Base-by-base conservation (phyloP, 148 eudicot species). In the Rheum nobile region DNA sequence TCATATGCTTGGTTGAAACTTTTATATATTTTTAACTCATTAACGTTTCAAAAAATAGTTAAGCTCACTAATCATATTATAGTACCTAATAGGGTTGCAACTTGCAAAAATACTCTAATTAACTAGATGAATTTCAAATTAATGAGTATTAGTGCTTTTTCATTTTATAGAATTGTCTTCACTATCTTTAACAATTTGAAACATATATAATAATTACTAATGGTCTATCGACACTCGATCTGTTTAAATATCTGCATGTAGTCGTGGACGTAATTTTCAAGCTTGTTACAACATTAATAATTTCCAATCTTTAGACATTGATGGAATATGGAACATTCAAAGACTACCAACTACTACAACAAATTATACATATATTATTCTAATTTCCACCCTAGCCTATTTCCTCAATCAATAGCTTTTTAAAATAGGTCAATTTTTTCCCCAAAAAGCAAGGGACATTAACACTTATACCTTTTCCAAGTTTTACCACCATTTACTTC, bases 381-480 rank as follows among this genome's bases (percentile, higher is more conserved):
- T 34, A n/a, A n/a, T n/a, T 34, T 21, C 21, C 70, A 7, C 41
- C 21, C 2, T 65, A 63, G 67, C 65, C n/a, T n/a, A n/a, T 48
- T 48, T 48, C 14, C 54, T n/a, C 16, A 43, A 43, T 1, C 4
- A 48, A 17, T 16, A 48, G 21, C 21, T 48, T 65, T 24, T 10
- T 34, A 9, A 61, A 61, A 32, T 6, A 65, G 70, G 70, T 65
- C 41, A 34, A 65, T 14, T 31, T 57, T 63, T 65, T 12, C 21
- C 39, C 70, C 39, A 32, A 65, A 65, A 65, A 65, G 70, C 70
- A 65, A 65, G 70, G 70, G 70, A 65, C 70, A 14, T 31, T 65
- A 65, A 65, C 11, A 65, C 21, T 65, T 65, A 32, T 65, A 65
- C 70, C 70, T 65, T 65, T 65, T 65, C 70, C 70, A 65, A 65